Percentiles rank a stretch among this genome's conserved stretches.
Evolutionary conservation across 805 yeast species (phyloP).

Genomic region (Cyberlindnera nakhonratchasimensis): DNA sequence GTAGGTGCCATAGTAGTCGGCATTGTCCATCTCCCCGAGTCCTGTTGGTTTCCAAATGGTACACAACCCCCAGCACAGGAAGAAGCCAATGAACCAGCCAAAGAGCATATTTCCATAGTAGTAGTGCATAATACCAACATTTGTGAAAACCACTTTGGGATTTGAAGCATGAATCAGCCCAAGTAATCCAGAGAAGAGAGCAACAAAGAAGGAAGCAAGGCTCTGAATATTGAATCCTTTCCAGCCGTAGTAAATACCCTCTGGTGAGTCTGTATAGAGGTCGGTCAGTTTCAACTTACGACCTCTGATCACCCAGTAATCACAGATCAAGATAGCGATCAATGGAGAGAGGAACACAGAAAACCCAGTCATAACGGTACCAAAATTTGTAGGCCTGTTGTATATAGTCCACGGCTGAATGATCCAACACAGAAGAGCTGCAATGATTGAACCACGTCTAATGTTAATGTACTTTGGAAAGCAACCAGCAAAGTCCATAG

Average conservation of each 20-base stretch:
- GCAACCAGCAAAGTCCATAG: conserved; percentile 25
- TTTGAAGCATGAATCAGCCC: conserved; percentile 40
- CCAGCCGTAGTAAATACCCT: conserved; percentile 33
- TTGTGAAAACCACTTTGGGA: conserved; percentile 16
- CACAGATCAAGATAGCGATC: conserved; percentile 36
- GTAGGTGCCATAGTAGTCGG: conserved; percentile 12
- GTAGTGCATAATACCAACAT: conserved; percentile 38
- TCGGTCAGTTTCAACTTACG: conserved; percentile 34
- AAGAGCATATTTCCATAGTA: conserved; percentile 43
- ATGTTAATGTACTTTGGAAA: conserved; percentile 29
- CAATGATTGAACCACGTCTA: conserved; percentile 32
- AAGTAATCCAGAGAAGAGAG: conserved; percentile 48
- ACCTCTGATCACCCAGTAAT: conserved; percentile 35
- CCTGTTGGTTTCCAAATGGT: conserved; percentile 7
- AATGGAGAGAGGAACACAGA: conserved; percentile 34
- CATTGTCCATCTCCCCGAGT: conserved; percentile 11
- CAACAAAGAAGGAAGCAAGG: conserved; percentile 35
- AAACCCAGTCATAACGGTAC: conserved; percentile 34
- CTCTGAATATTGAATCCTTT: conserved; percentile 44
- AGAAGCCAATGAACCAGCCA: conserved; percentile 38
- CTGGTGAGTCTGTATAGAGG: conserved; percentile 26
- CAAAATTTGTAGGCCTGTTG: conserved; percentile 30
- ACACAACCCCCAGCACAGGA: conserved; percentile 31
- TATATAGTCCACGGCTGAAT: conserved; percentile 37
- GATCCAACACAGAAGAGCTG: conserved; percentile 31